These are phyloP conservation scores for Colletotrichum chlorophyti DNA, from an alignment of 2,329 filamentous ascomycete species.

Conservation along the genomic window DNA sequence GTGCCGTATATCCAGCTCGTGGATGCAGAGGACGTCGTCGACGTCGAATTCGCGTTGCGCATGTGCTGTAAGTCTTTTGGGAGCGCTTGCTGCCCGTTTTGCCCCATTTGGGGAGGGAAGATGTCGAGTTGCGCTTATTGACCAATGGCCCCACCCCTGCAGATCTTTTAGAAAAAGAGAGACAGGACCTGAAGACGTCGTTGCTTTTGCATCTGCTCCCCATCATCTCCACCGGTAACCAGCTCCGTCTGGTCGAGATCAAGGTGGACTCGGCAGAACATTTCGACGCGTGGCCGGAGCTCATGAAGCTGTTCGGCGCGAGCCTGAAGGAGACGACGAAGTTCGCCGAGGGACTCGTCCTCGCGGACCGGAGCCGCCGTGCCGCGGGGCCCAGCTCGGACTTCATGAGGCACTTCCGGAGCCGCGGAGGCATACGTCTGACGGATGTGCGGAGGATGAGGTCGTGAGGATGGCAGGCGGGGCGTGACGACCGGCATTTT, in stretches of 20 bases:
- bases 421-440: slow-evolving; percentile 24
- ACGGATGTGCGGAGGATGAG: slow-evolving; percentile 7
- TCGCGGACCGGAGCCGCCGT: slow-evolving; percentile 19
- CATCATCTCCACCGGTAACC: slow-evolving; percentile 26
- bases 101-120: neutral
- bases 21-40: slow-evolving; percentile 23
- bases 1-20: slow-evolving; percentile 25
- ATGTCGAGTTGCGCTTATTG: too few species aligned
- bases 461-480: neutral
- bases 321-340: slow-evolving; percentile 21
- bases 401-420: slow-evolving; percentile 24
- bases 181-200: slow-evolving; percentile 26
- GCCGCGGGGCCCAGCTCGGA: slow-evolving; percentile 23
- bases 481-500: too few species aligned
- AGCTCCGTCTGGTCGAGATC: slow-evolving; percentile 28
- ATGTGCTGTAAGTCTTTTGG: slow-evolving; percentile 23
- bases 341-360: slow-evolving; percentile 23
- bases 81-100: neutral
- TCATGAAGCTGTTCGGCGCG: slow-evolving; percentile 27
- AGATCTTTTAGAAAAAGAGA: slow-evolving; percentile 27
- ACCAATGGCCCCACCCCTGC: too few species aligned
- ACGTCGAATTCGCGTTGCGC: slow-evolving; percentile 25
- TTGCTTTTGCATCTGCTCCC: slow-evolving; percentile 24
- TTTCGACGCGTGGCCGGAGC: slow-evolving; percentile 27
- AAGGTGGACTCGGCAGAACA: slow-evolving; percentile 29